A percentile compares a stretch with the other conserved stretches of the same genome.
Conservation (phyloP, 768 basidiomycete species). For the Kwoniella sp. region DNA sequence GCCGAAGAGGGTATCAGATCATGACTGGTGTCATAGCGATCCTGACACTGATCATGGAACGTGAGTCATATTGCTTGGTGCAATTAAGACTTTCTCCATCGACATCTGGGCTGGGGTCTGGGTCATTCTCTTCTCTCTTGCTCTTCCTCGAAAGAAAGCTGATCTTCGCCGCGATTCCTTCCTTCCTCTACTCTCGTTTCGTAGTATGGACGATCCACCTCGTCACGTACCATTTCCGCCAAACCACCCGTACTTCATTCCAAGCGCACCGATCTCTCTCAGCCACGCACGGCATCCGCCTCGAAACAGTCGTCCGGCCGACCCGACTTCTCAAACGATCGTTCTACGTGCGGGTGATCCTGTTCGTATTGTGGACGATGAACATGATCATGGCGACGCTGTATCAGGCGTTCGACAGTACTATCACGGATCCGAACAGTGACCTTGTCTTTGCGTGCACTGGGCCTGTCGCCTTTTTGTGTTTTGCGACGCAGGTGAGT, state of each 20-base stretch:
- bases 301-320: background rate
- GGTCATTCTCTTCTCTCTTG: too few relatives aligned
- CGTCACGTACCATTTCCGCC: constrained; percentile 9
- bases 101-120: too few relatives aligned
- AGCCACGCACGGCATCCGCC: background rate
- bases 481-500: constrained; percentile 19
- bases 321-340: constrained; percentile 12
- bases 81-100: too few relatives aligned
- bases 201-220: constrained; percentile 19
- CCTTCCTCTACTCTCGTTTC: too few relatives aligned
- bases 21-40: constrained; percentile 16
- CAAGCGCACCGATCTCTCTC: background rate
- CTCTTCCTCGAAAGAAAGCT: too few relatives aligned
- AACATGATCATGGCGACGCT: constrained; percentile 16
- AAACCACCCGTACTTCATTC: constrained; percentile 4
- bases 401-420: constrained; percentile 22
- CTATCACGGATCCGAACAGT: constrained; percentile 13
- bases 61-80: background rate
- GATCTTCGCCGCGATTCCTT: too few relatives aligned
- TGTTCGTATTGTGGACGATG: constrained; percentile 22
- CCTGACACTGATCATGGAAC: constrained; percentile 14
- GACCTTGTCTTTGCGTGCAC: constrained; percentile 18
- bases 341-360: constrained; percentile 16
- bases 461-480: constrained; percentile 15
- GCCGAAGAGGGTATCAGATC: constrained; percentile 17